Percentiles rank a stretch among this genome's conserved stretches.
phyloP scores from a whole-genome alignment of 441 rosid genomes.

The Erodium chrysanthum region DNA sequence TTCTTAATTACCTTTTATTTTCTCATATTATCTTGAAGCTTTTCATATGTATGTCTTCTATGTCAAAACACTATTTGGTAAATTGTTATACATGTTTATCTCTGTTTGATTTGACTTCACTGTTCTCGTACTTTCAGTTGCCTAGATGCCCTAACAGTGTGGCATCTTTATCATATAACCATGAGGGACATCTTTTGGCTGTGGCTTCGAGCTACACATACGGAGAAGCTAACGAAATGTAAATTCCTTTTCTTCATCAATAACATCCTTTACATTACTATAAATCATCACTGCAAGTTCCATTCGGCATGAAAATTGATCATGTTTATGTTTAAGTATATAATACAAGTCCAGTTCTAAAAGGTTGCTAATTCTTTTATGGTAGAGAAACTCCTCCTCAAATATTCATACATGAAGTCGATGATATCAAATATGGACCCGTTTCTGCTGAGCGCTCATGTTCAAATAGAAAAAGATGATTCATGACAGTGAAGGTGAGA shows the following conservation, averaged over 20 bases:
- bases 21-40: background rate
- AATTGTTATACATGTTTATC: background rate
- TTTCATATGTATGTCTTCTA: background rate
- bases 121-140: slow-evolving; percentile 34
- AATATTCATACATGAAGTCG: slow-evolving; percentile 39
- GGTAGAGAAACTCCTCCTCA: slow-evolving; percentile 48
- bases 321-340: background rate
- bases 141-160: slow-evolving; percentile 59
- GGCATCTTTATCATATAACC: slow-evolving; percentile 59
- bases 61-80: background rate
- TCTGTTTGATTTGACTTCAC: background rate
- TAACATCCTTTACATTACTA: background rate
- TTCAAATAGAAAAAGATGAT: slow-evolving; percentile 3
- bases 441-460: background rate
- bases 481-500: slow-evolving; percentile 14
- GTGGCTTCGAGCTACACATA: slow-evolving; percentile 72
- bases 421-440: slow-evolving; percentile 15
- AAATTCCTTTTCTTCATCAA: slow-evolving; percentile 17
- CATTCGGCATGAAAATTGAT: no score
- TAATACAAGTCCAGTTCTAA: background rate
- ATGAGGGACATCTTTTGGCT: slow-evolving; percentile 55
- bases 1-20: background rate
- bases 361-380: slow-evolving; percentile 14
- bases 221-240: slow-evolving; percentile 65
- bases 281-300: background rate